Base-by-base conservation (phyloP, 768 basidiomycete genomes). In the Clavaria fumosa region DNA sequence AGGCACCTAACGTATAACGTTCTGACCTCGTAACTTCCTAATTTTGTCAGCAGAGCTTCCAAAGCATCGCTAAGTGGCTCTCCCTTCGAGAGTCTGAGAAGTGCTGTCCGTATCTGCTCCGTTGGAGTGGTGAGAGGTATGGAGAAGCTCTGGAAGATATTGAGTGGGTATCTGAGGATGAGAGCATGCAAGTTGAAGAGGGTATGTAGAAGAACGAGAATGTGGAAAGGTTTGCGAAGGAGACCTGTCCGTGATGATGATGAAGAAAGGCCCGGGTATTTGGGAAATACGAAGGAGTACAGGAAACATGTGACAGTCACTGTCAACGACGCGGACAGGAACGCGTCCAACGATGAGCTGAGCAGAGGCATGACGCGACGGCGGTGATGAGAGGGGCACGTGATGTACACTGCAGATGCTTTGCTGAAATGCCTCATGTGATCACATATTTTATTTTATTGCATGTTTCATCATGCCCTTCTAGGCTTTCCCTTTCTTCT, bases 11-110 rank as follows among this genome's bases (percentile, higher is more conserved):
- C 61, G 47, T 80, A 84, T 31, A 67, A 49, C 1, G 61, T 55
- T 38, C 81, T 67, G 42, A 64, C 55, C 24, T 78, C 78, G 46
- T 69, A 67, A 14, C 68, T 65, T 21, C 63, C 62, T 7, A 84
- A 58, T 33, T 69, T 62, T 39, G 57, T 67, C 37, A 83, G 53
- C 24, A 83, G 57, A 21, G 52, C 50, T 26, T 75, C 69, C 26
- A 78, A 45, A 18, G 67, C 60, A 32, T 49, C 46, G 3, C 70
- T 70, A 4, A 81, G 52, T 36, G 52, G 50, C 35, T 56, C 59
- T 2, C 56, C 52, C 18, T 63, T 62, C 6, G 67, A 67, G 1
- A 36, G 43, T 37, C 54, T 56, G 3, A 64, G 45, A 24, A 82
- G 50, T 7, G 64, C 43, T 4, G 58, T 54, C 11, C 65, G 66